Evolutionary conservation across 768 basidiomycete species (phyloP).

Genomic region (Suillus occidentalis): DNA sequence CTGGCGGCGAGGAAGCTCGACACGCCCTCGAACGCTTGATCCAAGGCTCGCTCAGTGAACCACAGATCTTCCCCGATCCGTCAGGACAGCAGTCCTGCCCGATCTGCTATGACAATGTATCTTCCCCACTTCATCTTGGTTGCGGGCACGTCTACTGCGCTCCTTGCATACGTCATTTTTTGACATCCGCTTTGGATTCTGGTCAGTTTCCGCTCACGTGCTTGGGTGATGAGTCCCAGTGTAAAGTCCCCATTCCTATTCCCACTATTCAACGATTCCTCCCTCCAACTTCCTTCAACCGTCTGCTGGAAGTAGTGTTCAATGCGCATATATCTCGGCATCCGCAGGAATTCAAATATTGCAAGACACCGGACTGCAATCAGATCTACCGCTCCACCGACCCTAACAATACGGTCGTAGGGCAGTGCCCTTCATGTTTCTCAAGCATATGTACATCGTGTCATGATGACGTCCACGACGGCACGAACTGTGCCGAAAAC

Average conservation of each 20-base stretch:
- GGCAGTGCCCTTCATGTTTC: slow-evolving; percentile 72
- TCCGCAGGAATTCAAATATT: slow-evolving; percentile 64
- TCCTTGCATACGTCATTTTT: slow-evolving; percentile 56
- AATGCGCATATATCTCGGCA: slow-evolving; percentile 55
- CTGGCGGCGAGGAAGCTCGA: slow-evolving; percentile 57
- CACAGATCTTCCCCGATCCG: neutral
- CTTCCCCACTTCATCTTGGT: slow-evolving; percentile 45
- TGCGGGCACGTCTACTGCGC: slow-evolving; percentile 74
- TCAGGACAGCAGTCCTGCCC: slow-evolving; percentile 41
- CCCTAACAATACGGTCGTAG: slow-evolving; percentile 33
- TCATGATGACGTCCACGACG: slow-evolving; percentile 60
- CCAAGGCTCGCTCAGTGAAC: slow-evolving; percentile 37
- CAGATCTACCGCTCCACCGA: slow-evolving; percentile 63
- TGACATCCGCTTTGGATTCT: slow-evolving; percentile 54
- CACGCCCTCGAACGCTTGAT: slow-evolving; percentile 47
- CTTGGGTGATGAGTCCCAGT: slow-evolving; percentile 62
- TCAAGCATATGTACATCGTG: slow-evolving; percentile 64
- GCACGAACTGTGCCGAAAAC: slow-evolving; percentile 53
- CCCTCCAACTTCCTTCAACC: slow-evolving; percentile 49
- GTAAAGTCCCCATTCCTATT: slow-evolving; percentile 54
- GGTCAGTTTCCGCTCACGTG: slow-evolving; percentile 67
- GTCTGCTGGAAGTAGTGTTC: slow-evolving; percentile 56
- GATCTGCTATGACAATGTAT: slow-evolving; percentile 48
- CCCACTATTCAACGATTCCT: slow-evolving; percentile 51
- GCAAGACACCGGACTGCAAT: slow-evolving; percentile 76